Conservation (phyloP, 768 basidiomycete genomes). For the Psilocybe subaeruginosa region DNA sequence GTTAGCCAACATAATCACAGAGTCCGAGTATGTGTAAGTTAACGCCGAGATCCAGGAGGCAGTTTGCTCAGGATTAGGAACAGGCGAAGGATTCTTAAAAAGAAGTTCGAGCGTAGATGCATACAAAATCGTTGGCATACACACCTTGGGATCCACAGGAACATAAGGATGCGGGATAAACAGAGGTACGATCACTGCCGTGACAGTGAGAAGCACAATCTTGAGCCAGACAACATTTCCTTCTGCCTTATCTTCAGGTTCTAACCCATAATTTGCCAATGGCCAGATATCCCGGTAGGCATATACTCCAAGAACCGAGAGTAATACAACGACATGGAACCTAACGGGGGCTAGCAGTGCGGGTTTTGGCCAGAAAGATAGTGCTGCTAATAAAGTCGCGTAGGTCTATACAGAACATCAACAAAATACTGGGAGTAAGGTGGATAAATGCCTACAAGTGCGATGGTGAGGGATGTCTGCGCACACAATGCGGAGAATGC, state of each 20-base stretch:
- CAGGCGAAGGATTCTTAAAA: conserved; percentile 30
- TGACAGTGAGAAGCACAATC: conserved; percentile 43
- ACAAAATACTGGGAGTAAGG: too few species aligned
- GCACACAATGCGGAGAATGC: conserved; percentile 9
- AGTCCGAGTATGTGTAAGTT: conserved; percentile 57
- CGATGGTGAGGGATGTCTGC: neutral
- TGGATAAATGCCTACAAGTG: neutral
- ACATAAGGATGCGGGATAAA: conserved; percentile 53
- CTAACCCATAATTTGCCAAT: conserved; percentile 46
- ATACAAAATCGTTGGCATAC: neutral
- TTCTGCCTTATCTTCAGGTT: conserved; percentile 46
- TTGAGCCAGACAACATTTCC: conserved; percentile 52
- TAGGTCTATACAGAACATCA: neutral
- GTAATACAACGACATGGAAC: conserved; percentile 28
- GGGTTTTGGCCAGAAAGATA: neutral
- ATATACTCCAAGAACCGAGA: conserved; percentile 45
- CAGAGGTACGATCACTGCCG: conserved; percentile 52
- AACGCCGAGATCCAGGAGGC: conserved; percentile 46
- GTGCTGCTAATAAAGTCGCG: neutral
- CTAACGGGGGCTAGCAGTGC: conserved; percentile 13
- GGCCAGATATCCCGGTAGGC: conserved; percentile 61
- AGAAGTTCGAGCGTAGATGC: too few species aligned
- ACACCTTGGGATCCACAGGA: conserved; percentile 52
- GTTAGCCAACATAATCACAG: conserved; percentile 44
- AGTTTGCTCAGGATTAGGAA: conserved; percentile 49